A percentile compares a stretch with the other conserved stretches of the same genome.
Evolutionary conservation across 352 stramenopile species (phyloP).

Genomic region (Phytophthora sp.): DNA sequence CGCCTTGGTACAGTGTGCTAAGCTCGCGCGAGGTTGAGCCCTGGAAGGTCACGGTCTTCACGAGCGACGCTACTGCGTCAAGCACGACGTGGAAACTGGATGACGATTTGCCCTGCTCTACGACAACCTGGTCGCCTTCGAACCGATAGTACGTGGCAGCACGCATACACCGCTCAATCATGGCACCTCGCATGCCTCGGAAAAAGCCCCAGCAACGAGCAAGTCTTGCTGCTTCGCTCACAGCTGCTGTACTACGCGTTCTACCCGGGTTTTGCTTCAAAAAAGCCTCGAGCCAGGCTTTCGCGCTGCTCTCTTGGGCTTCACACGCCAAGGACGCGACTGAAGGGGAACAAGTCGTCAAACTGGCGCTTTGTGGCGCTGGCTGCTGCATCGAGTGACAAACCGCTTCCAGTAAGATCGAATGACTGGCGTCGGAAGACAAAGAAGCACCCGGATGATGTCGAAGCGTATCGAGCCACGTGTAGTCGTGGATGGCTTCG

Average conservation of each 20-base stretch:
- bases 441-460: slow-evolving; percentile 34
- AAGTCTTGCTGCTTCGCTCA: slow-evolving; percentile 37
- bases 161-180: slow-evolving; percentile 60
- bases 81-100: slow-evolving; percentile 60
- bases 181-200: slow-evolving; percentile 49
- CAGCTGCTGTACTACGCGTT: slow-evolving; percentile 29
- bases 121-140: slow-evolving; percentile 44
- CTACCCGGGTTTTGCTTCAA: slow-evolving; percentile 42
- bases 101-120: slow-evolving; percentile 45
- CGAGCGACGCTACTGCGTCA: slow-evolving; percentile 44
- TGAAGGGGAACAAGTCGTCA: no score
- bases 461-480: slow-evolving; percentile 60
- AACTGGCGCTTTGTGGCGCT: slow-evolving; percentile 16
- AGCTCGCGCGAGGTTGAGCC: slow-evolving; percentile 62
- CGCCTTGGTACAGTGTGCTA: slow-evolving; percentile 59
- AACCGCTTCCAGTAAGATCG: slow-evolving; percentile 25
- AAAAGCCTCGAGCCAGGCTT: slow-evolving; percentile 49
- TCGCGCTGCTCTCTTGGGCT: slow-evolving; percentile 41
- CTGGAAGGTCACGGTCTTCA: slow-evolving; percentile 49
- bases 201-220: slow-evolving; percentile 60
- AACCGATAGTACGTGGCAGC: slow-evolving; percentile 47
- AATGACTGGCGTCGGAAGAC: slow-evolving; percentile 26
- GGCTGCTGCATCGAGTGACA: background rate
- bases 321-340: slow-evolving; percentile 36
- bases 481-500: slow-evolving; percentile 77